Percentiles rank a stretch among this genome's conserved stretches.
Evolutionary conservation across 2,329 filamentous ascomycete species (phyloP).

Genomic region (Colletotrichum cereale): DNA sequence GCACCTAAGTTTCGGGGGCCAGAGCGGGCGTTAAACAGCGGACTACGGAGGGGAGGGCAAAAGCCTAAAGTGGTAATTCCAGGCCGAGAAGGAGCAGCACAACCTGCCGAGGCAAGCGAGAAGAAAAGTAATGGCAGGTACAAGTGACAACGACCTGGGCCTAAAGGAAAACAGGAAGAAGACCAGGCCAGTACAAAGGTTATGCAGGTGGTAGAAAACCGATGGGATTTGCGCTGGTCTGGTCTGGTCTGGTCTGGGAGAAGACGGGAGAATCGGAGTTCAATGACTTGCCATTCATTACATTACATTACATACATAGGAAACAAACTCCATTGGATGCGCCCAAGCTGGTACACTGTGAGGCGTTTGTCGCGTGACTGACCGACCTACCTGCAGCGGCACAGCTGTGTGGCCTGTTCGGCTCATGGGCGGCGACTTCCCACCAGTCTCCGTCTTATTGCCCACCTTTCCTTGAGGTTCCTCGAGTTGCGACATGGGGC

Average conservation of each 20-base stretch:
- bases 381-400: slow-evolving; percentile 23
- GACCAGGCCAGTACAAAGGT: neutral
- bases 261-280: slow-evolving; percentile 10
- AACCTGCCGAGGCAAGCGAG: slow-evolving; percentile 10
- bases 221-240: slow-evolving; percentile 5
- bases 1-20: slow-evolving; percentile 1
- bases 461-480: slow-evolving; percentile 16
- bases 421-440: slow-evolving; percentile 3
- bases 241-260: slow-evolving; percentile 11
- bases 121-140: slow-evolving; percentile 12
- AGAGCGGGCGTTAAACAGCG: neutral
- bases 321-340: slow-evolving; percentile 22
- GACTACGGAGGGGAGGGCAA: slow-evolving; percentile 6
- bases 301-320: too few species aligned
- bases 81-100: neutral
- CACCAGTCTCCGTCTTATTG: slow-evolving; percentile 28
- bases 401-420: slow-evolving; percentile 34
- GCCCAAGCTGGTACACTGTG: slow-evolving; percentile 14
- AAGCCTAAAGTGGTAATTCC: slow-evolving; percentile 15
- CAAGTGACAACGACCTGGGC: slow-evolving; percentile 1
- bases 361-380: slow-evolving; percentile 39
- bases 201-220: slow-evolving; percentile 30
- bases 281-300: slow-evolving; percentile 17
- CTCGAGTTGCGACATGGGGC: slow-evolving; percentile 9
- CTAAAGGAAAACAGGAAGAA: slow-evolving; percentile 9